Evolutionary conservation across 805 yeast genomes (phyloP), one percentile per base, ranked within the genome.

Genomic region (Metschnikowia kofuensis): DNA sequence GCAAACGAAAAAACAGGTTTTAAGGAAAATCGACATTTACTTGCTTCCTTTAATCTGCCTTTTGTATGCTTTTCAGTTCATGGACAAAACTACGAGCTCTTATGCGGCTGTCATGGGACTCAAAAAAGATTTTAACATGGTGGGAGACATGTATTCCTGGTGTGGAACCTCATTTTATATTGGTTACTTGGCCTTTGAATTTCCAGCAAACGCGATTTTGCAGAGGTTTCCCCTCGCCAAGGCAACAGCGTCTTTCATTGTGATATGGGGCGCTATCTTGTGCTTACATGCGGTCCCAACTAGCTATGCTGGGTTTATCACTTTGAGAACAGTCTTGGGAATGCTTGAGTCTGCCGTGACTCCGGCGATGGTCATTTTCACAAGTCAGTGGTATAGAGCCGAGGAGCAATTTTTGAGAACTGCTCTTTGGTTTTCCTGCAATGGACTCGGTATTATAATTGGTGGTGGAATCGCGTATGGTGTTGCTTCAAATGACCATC

Each of bases 21-120:
- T 52, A 58, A 51, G 80, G 57, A 83, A 82, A 57, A 75, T 80
- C 27, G 87, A 82, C 60, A 38, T 48, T 7, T 66, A 74, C 37
- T 67, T 82, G 15, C 59, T 80, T 60, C 72, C 83, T 0, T 63
- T 80, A 29, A 61, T 82, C 54, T 78, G 84, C 54, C 66, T 73
- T 35, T 74, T 80, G 12, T 82, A 82, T 54, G 75, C 82, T 48
- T 63, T 81, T 14, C 84, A 82, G 66, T 79, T 79, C 55, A 64
- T 82, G 48, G 87, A 83, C 54, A 83, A 83, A 56, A 72, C 79
- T n/a, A 63, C 82, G 44, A 63, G 79, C 36, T 81, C 82, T 53
- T 80, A 82, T 57, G 83, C 87, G 2, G 83, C 83, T 13, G 82
- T 82, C 1, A 78, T 83, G 85, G 86, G 86, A 0, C 79, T 82